Evolutionary conservation across 1,284 basidiomycete species (phyloP).

Genomic region (Fomitopsis betulina): DNA sequence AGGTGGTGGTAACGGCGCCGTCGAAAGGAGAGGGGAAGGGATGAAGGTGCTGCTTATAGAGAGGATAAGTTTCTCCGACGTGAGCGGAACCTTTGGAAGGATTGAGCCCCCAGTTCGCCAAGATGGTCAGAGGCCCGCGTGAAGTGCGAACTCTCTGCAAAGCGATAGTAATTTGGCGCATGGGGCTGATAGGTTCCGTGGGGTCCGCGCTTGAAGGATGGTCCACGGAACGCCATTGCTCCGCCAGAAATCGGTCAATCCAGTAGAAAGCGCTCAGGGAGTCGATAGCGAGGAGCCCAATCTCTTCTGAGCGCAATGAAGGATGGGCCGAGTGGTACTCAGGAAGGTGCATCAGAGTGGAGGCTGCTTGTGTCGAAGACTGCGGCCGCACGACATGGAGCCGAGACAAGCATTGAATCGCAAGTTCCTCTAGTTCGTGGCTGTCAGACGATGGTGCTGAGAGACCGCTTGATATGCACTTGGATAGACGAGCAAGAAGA

Average conservation of each 20-base stretch:
- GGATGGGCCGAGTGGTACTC: conserved; percentile 43
- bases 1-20: not conserved
- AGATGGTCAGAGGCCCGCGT: conserved; percentile 47
- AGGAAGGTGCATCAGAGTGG: conserved; percentile 57
- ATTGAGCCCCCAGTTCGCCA: conserved; percentile 65
- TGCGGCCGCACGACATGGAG: conserved; percentile 65
- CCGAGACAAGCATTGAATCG: conserved; percentile 41
- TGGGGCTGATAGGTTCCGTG: conserved; percentile 26
- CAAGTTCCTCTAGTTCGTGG: conserved; percentile 20
- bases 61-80: conserved; percentile 22
- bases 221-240: conserved; percentile 39
- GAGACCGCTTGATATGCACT: conserved; percentile 5
- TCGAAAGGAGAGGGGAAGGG: conserved; percentile 38
- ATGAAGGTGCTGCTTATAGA: conserved; percentile 50
- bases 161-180: conserved; percentile 43
- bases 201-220: conserved; percentile 2
- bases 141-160: conserved; percentile 47
- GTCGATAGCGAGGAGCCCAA: conserved; percentile 67
- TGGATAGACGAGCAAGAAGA: conserved; percentile 36
- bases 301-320: conserved; percentile 41
- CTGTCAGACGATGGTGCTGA: not conserved
- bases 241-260: conserved; percentile 62
- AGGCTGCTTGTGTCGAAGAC: conserved; percentile 63
- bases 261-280: conserved; percentile 75
- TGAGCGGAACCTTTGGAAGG: conserved; percentile 20